Evolutionary conservation across 2,329 filamentous ascomycete genomes (phyloP).

Genomic region (Myriosclerotinia duriaeana): DNA sequence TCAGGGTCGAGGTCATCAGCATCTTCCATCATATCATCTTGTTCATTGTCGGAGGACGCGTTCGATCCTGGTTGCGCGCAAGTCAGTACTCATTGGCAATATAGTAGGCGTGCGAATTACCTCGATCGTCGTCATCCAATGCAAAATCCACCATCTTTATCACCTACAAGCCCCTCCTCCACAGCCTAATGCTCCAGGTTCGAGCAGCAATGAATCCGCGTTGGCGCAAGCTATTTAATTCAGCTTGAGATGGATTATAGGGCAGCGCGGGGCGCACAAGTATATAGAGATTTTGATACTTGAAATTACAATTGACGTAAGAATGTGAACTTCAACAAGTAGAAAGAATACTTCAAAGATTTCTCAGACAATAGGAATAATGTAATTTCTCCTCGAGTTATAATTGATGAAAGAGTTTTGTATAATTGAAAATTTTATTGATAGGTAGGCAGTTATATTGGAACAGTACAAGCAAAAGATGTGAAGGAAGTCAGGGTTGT

Average conservation of each 20-base stretch:
- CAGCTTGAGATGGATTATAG: neutral
- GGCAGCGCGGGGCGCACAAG: constrained; percentile 17
- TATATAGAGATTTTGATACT: neutral
- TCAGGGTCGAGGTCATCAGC: constrained; percentile 42
- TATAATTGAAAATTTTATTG: constrained; percentile 20
- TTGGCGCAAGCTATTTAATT: constrained; percentile 4
- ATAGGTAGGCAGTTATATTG: too few relatives aligned
- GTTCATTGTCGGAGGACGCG: constrained; percentile 52
- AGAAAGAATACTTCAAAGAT: too few relatives aligned
- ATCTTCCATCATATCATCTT: constrained; percentile 59
- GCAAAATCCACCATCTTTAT: constrained; percentile 38
- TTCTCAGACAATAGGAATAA: neutral
- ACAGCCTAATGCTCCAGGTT: neutral
- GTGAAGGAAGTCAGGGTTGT: constrained; percentile 5
- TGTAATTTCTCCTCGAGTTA: neutral
- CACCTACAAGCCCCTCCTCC: constrained; percentile 19
- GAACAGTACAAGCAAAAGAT: neutral
- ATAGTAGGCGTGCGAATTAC: constrained; percentile 26
- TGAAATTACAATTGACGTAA: neutral
- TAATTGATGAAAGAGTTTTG: neutral
- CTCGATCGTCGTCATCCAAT: constrained; percentile 40
- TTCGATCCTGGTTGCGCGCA: constrained; percentile 41
- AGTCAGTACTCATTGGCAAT: neutral
- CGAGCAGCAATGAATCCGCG: constrained; percentile 1
- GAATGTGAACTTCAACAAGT: neutral